Base-by-base conservation (phyloP, 495 filamentous ascomycete species). In the Annulohypoxylon nitens region DNA sequence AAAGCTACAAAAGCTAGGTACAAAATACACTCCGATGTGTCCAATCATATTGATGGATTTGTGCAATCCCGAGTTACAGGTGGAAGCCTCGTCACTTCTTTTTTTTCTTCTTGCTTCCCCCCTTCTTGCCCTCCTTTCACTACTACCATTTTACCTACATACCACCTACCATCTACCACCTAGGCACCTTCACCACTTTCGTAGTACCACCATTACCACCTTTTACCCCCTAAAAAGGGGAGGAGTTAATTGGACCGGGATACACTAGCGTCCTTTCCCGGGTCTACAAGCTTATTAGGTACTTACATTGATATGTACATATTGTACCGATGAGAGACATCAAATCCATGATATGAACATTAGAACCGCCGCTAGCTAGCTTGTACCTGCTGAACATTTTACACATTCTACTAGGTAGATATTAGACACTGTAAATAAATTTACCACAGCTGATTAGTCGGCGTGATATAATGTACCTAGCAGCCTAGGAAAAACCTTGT, bases 21-120 rank as follows among this genome's bases (percentile, higher is more conserved):
- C 30, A 30, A 30, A 30, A 30, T 30, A 30, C 30, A 30, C 30
- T 4, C 30, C 5, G 5, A 30, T 3, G 5, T 6, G 30, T 30
- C 30, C 30, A 30, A 30, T 30, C 30, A 30, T 1, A 30, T 30
- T 30, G 30, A 6, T 30, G 30, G 30, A 30, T 30, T 3, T 30
- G 39, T 43, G 11, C 43, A 53, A 23, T 55, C 26, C n/a, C 30
- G 47, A 48, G 59, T 59, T 48, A 65, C 51, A 34, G 55, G 37
- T 48, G 62, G 36, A 18, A 70, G 68, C 68, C 68, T 70, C 53
- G 61, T 60, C 53, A 41, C 53, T 50, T 10, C 25, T 48, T 67
- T 6, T 25, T 23, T 33, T 63, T n/a, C 11, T 47, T 3, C 12
- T 43, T 16, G 14, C 12, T 43, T 30, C 23, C 12, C 20, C n/a